Conservation (phyloP, 306 rosid genomes). For the Hippophae rhamnoides region DNA sequence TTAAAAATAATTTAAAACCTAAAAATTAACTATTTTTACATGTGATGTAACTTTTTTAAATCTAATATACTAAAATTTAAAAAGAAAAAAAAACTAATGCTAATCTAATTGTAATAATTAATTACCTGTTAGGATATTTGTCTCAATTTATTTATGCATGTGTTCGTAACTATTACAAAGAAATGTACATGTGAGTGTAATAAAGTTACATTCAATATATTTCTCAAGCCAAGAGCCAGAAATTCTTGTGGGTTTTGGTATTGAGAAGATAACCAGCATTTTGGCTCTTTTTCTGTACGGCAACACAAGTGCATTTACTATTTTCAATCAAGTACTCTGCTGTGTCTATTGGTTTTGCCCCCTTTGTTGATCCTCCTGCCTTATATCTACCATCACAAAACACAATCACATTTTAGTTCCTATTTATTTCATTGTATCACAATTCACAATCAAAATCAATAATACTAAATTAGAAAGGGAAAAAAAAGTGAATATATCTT, state of each 20-base stretch:
- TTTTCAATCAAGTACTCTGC: constrained; percentile 78
- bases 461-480: background rate
- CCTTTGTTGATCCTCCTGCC: constrained; percentile 39
- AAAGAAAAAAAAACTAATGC: no score
- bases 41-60: no score
- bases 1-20: no score
- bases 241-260: constrained; percentile 68
- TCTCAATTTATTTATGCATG: no score
- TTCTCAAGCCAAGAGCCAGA: constrained; percentile 78
- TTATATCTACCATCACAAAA: constrained; percentile 34
- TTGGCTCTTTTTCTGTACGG: constrained; percentile 70
- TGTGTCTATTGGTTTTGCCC: constrained; percentile 49
- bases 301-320: constrained; percentile 68
- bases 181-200: no score
- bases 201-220: no score
- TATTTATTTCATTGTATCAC: background rate
- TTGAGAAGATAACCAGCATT: constrained; percentile 74
- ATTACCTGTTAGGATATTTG: no score
- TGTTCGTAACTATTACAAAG: no score
- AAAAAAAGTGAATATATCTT: no score
- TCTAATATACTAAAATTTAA: no score
- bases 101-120: no score
- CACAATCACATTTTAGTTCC: background rate
- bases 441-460: background rate
- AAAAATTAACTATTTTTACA: no score